These are phyloP conservation scores for Epichloe festucae DNA, from an alignment of 2,329 filamentous ascomycete species.

Conservation along the genomic window DNA sequence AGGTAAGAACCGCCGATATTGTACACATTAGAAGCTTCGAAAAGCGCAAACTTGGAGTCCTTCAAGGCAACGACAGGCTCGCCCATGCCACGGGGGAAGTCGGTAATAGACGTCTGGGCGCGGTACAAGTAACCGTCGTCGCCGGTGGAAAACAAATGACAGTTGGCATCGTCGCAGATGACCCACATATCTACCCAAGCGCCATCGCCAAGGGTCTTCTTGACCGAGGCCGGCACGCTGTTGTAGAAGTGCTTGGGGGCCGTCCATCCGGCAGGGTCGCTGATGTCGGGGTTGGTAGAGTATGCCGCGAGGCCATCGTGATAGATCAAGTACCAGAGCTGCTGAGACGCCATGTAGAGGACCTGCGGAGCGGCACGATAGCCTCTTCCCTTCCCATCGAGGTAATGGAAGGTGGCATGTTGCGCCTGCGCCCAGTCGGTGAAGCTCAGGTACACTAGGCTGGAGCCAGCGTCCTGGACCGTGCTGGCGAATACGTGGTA, in stretches of 20 bases:
- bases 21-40: slow-evolving; percentile 57
- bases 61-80: slow-evolving; percentile 34
- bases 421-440: slow-evolving; percentile 28
- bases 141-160: slow-evolving; percentile 56
- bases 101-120: slow-evolving; percentile 45
- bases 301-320: background rate
- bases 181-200: slow-evolving; percentile 47
- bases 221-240: slow-evolving; percentile 9
- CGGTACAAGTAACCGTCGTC: slow-evolving; percentile 57
- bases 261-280: background rate
- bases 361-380: background rate
- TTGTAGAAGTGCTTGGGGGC: background rate
- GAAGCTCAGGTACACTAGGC: slow-evolving; percentile 48
- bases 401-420: background rate
- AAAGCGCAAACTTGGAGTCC: slow-evolving; percentile 37
- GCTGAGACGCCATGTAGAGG: background rate
- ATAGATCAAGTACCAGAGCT: slow-evolving; percentile 1
- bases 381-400: background rate
- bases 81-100: slow-evolving; percentile 52
- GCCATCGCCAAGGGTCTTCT: slow-evolving; percentile 38
- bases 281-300: slow-evolving; percentile 3
- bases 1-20: slow-evolving; percentile 46
- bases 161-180: slow-evolving; percentile 46
- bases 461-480: slow-evolving; percentile 31
- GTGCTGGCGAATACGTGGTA: slow-evolving; percentile 48